Percentiles rank a stretch among this genome's conserved stretches.
Conservation (phyloP, 2,329 filamentous ascomycete genomes). For the Arthrinium phaeospermum region DNA sequence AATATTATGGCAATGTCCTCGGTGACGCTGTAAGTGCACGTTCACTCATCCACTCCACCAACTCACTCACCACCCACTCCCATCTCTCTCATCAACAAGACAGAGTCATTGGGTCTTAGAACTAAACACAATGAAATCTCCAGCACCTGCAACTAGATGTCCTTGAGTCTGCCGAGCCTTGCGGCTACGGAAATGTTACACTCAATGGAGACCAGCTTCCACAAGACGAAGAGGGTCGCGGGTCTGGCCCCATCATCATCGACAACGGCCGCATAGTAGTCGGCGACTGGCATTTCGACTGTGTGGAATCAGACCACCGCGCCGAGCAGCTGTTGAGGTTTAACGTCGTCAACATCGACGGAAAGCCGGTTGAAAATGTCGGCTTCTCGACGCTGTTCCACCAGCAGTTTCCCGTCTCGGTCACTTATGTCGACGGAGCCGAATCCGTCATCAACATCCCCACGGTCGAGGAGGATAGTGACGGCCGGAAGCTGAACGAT, state of each 20-base stretch:
- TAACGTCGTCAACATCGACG: slow-evolving; percentile 49
- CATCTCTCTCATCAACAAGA: not conserved
- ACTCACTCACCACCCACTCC: slow-evolving; percentile 21
- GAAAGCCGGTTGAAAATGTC: slow-evolving; percentile 43
- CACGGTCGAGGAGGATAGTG: slow-evolving; percentile 24
- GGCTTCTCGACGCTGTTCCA: slow-evolving; percentile 52
- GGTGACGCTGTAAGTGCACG: slow-evolving; percentile 33
- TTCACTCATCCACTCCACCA: not conserved
- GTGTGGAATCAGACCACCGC: slow-evolving; percentile 47
- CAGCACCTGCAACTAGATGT: slow-evolving; percentile 49
- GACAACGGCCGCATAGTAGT: slow-evolving; percentile 45
- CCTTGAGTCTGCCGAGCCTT: slow-evolving; percentile 50
- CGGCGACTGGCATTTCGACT: slow-evolving; percentile 55
- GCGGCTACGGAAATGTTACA: slow-evolving; percentile 53
- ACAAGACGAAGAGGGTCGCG: slow-evolving; percentile 46
- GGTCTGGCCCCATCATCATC: slow-evolving; percentile 48
- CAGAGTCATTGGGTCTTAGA: not conserved
- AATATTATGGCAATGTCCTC: slow-evolving; percentile 27
- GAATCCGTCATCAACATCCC: slow-evolving; percentile 37
- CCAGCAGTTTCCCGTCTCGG: slow-evolving; percentile 49
- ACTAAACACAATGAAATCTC: slow-evolving; percentile 22
- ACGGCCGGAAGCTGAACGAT: slow-evolving; percentile 39
- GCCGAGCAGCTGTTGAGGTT: slow-evolving; percentile 53
- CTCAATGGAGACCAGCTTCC: slow-evolving; percentile 51
- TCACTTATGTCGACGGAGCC: slow-evolving; percentile 50